These are phyloP conservation scores for Calophaca sinica DNA, from an alignment of 306 rosid genomes.

Conservation along the genomic window DNA sequence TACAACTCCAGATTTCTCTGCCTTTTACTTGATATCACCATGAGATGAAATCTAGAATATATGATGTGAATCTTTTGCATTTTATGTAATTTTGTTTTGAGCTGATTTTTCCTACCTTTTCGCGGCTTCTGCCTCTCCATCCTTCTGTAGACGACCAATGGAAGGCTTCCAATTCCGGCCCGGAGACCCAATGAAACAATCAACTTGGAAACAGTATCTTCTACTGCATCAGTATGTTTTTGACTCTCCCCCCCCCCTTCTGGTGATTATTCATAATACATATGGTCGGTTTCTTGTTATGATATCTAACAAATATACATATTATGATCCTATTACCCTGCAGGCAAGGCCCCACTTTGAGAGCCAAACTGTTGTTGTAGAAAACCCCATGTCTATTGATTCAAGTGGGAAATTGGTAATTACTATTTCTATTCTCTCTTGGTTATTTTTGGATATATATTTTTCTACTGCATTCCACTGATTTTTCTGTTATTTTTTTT, in stretches of 20 bases:
- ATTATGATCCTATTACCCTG: slow-evolving; percentile 29
- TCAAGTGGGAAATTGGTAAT: slow-evolving; percentile 96
- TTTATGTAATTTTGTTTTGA: background rate
- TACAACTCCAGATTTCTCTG: background rate
- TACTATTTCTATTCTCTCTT: slow-evolving; percentile 8
- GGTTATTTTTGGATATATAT: background rate
- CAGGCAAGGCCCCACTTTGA: slow-evolving; percentile 71
- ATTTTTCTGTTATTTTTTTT: background rate
- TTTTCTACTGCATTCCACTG: slow-evolving; percentile 5
- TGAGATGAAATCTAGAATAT: slow-evolving; percentile 18
- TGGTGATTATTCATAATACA: background rate
- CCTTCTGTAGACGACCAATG: slow-evolving; percentile 63
- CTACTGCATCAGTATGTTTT: slow-evolving; percentile 75
- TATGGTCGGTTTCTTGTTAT: slow-evolving; percentile 18
- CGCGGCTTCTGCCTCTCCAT: background rate
- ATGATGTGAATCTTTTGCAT: slow-evolving; percentile 3
- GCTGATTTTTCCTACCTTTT: slow-evolving; percentile 2
- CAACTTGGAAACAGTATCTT: slow-evolving; percentile 66
- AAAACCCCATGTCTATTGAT: slow-evolving; percentile 94
- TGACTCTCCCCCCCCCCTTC: background rate
- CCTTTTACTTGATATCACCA: background rate
- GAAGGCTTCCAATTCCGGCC: slow-evolving; percentile 78
- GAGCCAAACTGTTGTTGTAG: slow-evolving; percentile 93
- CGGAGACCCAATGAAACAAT: slow-evolving; percentile 77
- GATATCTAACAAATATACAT: slow-evolving; percentile 18